A percentile compares a stretch with the other conserved stretches of the same genome.
Conservation (phyloP, 441 rosid species). For the Arabidopsis hybrid region DNA sequence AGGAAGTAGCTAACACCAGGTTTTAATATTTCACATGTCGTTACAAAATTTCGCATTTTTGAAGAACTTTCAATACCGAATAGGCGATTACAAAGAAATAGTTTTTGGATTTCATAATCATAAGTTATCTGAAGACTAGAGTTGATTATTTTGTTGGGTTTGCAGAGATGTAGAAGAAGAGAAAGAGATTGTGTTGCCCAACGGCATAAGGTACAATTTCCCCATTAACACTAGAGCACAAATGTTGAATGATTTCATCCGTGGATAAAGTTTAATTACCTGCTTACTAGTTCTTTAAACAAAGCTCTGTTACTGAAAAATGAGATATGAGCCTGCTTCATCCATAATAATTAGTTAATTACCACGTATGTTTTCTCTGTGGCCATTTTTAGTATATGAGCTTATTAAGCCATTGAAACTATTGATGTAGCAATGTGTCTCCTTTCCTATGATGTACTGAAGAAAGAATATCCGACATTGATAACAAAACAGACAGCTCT, state of each 20-base stretch:
- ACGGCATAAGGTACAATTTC: slow-evolving; percentile 71
- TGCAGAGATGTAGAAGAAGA: slow-evolving; percentile 70
- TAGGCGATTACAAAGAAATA: too few species aligned
- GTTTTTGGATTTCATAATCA: not conserved
- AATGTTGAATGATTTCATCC: not conserved
- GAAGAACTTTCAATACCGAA: not conserved
- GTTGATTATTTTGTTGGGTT: not conserved
- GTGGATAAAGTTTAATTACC: not conserved
- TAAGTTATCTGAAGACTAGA: not conserved
- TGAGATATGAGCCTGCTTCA: not conserved
- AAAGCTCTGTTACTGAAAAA: not conserved
- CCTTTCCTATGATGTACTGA: not conserved
- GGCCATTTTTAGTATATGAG: too few species aligned
- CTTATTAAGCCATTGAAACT: too few species aligned
- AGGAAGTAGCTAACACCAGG: slow-evolving; percentile 77
- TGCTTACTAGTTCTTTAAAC: not conserved
- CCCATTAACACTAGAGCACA: not conserved
- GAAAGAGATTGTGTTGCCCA: slow-evolving; percentile 78
- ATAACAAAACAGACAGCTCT: too few species aligned
- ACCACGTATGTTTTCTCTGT: too few species aligned
- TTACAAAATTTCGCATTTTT: not conserved
- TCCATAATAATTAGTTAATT: too few species aligned
- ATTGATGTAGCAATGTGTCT: not conserved
- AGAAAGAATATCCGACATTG: not conserved
- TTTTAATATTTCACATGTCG: slow-evolving; percentile 4